A percentile compares a stretch with the other conserved stretches of the same genome.
Conservation (phyloP, 805 yeast species). For the Candida orba region DNA sequence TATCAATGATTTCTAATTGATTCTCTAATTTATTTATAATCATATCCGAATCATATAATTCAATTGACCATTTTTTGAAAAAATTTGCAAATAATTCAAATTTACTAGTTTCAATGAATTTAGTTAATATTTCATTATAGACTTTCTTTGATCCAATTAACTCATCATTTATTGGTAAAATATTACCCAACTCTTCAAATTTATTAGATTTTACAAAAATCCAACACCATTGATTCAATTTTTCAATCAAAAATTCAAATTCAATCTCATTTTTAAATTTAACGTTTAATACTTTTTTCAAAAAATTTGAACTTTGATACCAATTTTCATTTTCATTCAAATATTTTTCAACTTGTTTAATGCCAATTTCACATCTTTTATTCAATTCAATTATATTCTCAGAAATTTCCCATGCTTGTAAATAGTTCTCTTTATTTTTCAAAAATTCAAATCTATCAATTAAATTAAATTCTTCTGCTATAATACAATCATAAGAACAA, state of each 20-base stretch:
- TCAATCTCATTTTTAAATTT: slow-evolving; percentile 12
- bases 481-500: slow-evolving; percentile 75
- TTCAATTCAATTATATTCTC: slow-evolving; percentile 42
- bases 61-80: slow-evolving; percentile 21
- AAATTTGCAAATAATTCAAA: slow-evolving; percentile 32
- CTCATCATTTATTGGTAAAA: slow-evolving; percentile 44
- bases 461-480: slow-evolving; percentile 63
- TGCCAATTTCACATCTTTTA: slow-evolving; percentile 54
- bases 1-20: not conserved
- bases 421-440: slow-evolving; percentile 41
- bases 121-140: slow-evolving; percentile 40
- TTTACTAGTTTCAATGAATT: slow-evolving; percentile 11
- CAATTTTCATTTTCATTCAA: slow-evolving; percentile 39
- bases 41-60: slow-evolving; percentile 42
- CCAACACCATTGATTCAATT: slow-evolving; percentile 64
- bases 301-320: slow-evolving; percentile 46
- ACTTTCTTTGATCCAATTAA: slow-evolving; percentile 24
- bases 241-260: slow-evolving; percentile 22
- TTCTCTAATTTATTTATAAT: slow-evolving; percentile 37
- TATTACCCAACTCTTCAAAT: slow-evolving; percentile 37
- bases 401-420: slow-evolving; percentile 77
- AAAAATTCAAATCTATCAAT: slow-evolving; percentile 73
- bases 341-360: slow-evolving; percentile 38
- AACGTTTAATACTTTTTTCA: slow-evolving; percentile 33
- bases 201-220: slow-evolving; percentile 44